These are phyloP conservation scores for Agaricus bisporus DNA, from an alignment of 768 basidiomycete species.

Conservation along the genomic window DNA sequence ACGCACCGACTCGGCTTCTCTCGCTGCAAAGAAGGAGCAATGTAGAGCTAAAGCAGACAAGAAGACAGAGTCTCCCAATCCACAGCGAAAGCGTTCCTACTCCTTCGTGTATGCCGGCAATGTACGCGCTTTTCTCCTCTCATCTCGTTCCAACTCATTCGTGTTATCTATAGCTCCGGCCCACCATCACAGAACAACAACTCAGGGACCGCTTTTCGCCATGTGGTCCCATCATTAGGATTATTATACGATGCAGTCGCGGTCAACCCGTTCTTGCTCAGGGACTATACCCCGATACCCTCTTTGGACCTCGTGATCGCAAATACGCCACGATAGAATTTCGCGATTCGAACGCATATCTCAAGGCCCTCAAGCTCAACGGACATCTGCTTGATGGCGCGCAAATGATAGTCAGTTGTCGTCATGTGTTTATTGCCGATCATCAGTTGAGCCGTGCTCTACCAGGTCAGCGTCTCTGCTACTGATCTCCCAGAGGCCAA, in stretches of 20 bases:
- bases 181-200: conserved; percentile 26
- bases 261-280: conserved; percentile 23
- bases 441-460: not conserved
- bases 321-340: conserved; percentile 53
- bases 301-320: conserved; percentile 25
- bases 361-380: conserved; percentile 35
- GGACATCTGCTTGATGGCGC: conserved; percentile 30
- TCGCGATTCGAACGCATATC: conserved; percentile 25
- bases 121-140: conserved; percentile 31
- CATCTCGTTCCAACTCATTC: not conserved
- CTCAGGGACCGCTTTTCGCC: conserved; percentile 27
- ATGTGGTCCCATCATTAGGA: conserved; percentile 26
- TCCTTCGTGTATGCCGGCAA: conserved; percentile 54
- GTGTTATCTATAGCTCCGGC: conserved; percentile 22
- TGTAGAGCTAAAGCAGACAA: conserved; percentile 19
- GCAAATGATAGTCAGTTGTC: conserved; percentile 33
- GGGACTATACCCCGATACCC: conserved; percentile 14
- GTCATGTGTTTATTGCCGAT: not conserved
- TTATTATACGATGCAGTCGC: conserved; percentile 34
- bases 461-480: conserved; percentile 29
- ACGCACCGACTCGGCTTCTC: conserved; percentile 1
- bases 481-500: conserved; percentile 35
- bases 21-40: conserved; percentile 5
- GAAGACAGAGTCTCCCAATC: conserved; percentile 17
- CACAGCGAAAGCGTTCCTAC: conserved; percentile 13